Evolutionary conservation across 495 filamentous ascomycete genomes (phyloP).

Genomic region (Choiromyces venosus): DNA sequence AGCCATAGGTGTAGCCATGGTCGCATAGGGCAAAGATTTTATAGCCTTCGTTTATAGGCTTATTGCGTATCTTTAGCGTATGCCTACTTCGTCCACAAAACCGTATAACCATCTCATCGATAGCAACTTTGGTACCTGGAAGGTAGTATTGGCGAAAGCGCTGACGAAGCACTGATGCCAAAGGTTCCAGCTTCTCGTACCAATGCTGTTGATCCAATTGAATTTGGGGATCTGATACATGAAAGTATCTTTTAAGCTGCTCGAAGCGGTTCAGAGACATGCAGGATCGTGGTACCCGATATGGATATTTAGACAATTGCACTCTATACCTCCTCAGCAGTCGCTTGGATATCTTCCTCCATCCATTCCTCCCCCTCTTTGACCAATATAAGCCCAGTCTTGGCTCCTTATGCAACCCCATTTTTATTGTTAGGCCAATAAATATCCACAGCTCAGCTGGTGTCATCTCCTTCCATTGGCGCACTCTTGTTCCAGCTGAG

Average conservation of each 20-base stretch:
- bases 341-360: too few species aligned
- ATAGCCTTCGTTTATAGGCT: slow-evolving; percentile 14
- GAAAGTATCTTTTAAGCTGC: too few species aligned
- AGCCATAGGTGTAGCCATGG: too few species aligned
- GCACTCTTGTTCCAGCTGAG: background rate
- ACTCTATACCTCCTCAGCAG: too few species aligned
- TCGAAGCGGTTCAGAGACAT: slow-evolving; percentile 2
- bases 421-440: slow-evolving; percentile 3
- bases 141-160: slow-evolving; percentile 4
- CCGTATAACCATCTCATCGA: slow-evolving; percentile 18
- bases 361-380: too few species aligned
- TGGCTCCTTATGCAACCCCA: slow-evolving; percentile 5
- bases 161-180: too few species aligned
- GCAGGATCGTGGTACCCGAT: background rate
- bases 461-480: background rate
- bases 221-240: background rate
- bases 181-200: slow-evolving; percentile 7
- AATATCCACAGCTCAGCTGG: background rate
- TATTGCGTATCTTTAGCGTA: slow-evolving; percentile 17
- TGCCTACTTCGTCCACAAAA: slow-evolving; percentile 9
- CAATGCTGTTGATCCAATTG: background rate
- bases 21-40: too few species aligned
- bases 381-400: too few species aligned
- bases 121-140: slow-evolving; percentile 5
- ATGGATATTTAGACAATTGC: background rate